Conservation (phyloP, 1,284 basidiomycete species). For the Ustilago tritici region DNA sequence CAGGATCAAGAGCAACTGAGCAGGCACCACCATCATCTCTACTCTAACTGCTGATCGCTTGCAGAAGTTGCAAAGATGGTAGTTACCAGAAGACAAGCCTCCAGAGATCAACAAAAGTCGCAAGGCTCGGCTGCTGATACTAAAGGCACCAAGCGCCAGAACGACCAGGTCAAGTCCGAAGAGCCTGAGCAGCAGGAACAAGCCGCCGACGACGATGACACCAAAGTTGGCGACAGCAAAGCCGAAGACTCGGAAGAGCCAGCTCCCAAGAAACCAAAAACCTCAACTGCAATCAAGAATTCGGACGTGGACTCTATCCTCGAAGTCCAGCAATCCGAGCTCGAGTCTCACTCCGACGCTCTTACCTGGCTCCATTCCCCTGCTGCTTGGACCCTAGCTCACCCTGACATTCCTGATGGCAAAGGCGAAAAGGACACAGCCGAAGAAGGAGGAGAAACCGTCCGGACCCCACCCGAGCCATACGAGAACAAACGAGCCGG, state of each 20-base stretch:
- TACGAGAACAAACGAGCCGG: constrained; percentile 32
- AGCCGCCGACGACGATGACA: constrained; percentile 1
- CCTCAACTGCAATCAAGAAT: constrained; percentile 11
- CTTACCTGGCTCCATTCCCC: constrained; percentile 43
- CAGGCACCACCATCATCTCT: neutral
- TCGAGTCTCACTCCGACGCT: constrained; percentile 38
- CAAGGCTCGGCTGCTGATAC: neutral
- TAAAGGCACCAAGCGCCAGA: constrained; percentile 16
- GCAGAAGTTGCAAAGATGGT: constrained; percentile 21
- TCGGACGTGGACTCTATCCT: constrained; percentile 23
- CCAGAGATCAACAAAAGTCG: constrained; percentile 15
- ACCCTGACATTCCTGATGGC: constrained; percentile 31
- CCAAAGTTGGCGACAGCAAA: neutral
- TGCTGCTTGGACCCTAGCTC: constrained; percentile 32
- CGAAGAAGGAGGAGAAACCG: constrained; percentile 31
- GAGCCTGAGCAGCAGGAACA: constrained; percentile 3
- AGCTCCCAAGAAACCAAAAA: constrained; percentile 39
- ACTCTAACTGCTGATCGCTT: neutral
- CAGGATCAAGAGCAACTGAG: neutral
- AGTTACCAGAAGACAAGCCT: constrained; percentile 30
- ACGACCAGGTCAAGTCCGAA: constrained; percentile 11
- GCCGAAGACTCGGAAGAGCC: constrained; percentile 12
- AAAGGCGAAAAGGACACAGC: constrained; percentile 37
- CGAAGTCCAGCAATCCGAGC: constrained; percentile 44
- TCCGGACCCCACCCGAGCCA: constrained; percentile 24